Percentiles rank a stretch among this genome's conserved stretches.
phyloP scores from a whole-genome alignment of 2,329 filamentous ascomycete species.

The Penicillium occitanis region DNA sequence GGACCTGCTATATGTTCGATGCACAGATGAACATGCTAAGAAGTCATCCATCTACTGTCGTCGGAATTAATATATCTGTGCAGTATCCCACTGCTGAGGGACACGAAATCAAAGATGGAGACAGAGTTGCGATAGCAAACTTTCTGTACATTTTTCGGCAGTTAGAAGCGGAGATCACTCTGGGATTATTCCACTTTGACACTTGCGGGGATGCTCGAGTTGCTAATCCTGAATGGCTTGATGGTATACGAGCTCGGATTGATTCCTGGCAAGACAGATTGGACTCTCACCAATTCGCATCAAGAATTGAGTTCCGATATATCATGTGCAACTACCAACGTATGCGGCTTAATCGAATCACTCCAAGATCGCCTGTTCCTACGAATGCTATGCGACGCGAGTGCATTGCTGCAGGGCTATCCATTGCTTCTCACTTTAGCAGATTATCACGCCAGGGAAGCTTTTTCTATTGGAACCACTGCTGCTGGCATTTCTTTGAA shows the following conservation, averaged over 20 bases:
- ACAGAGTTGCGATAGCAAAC: not conserved
- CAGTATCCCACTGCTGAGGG: not conserved
- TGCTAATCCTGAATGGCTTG: not conserved
- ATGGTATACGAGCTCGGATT: not conserved
- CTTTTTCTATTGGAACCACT: constrained; percentile 1
- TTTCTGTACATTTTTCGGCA: not conserved
- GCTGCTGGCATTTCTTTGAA: constrained; percentile 4
- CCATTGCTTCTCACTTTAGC: not conserved
- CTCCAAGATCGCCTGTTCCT: not conserved
- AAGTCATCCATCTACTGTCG: not conserved
- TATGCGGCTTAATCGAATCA: not conserved
- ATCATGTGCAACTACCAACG: not conserved
- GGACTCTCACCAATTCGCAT: not conserved
- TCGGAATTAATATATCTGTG: not conserved
- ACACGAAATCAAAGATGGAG: not conserved
- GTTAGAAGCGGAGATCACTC: not conserved
- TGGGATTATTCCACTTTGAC: not conserved
- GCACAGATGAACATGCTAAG: not conserved
- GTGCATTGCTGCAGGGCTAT: not conserved
- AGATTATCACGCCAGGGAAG: not conserved
- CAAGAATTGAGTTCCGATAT: not conserved
- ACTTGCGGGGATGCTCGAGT: not conserved
- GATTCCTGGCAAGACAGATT: not conserved
- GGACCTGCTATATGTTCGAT: not conserved
- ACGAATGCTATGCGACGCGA: not conserved